Base-by-base conservation (phyloP, 1,284 basidiomycete species). In the Apiotrichum sp. region DNA sequence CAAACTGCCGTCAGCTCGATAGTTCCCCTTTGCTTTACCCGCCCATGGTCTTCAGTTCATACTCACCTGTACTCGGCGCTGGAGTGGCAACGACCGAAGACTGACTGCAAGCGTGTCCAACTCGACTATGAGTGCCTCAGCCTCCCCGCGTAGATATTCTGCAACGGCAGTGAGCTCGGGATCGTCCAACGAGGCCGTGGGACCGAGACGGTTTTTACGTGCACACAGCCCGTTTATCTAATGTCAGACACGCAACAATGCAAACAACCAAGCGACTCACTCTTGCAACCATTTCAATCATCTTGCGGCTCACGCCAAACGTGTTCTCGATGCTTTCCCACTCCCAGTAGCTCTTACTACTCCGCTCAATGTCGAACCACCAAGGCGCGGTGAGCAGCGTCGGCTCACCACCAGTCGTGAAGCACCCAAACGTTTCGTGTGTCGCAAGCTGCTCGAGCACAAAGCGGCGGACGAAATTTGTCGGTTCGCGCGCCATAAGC, bases 371-470 rank as follows among this genome's bases (percentile, higher is more conserved):
- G 31, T 62, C 59, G 31, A 53, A 55, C 61, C 62, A 65, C 63
- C 61, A 65, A 9, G 45, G 34, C 13, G 55, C 47, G 13, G 40
- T 43, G 9, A 62, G 49, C 31, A 64, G 43, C 11, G 48, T 46
- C 13, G 63, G 63, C 48, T 62, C 61, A 43, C 52, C 39, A 35
- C 56, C 56, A 5, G 59, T 65, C 35, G 55, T 52, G 39, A 63
- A 63, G 31, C 56, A 59, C 22, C 56, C 53, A 31, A 65, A 63
- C 22, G 61, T 47, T 29, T 65, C 61, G 47, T 62, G 56, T 3
- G 57, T 50, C 2, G 61, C 54, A 2, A 65, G 38, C 40, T 73
- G 55, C 47, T 65, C 63, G 14, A 65, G 41, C n/a, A 61, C 35
- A 41, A 61, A 65, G 16, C 61, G 56, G 34, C 59, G 42, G 14